phyloP scores from a whole-genome alignment of 1,284 basidiomycete species.

The Heimioporus retisporus region DNA sequence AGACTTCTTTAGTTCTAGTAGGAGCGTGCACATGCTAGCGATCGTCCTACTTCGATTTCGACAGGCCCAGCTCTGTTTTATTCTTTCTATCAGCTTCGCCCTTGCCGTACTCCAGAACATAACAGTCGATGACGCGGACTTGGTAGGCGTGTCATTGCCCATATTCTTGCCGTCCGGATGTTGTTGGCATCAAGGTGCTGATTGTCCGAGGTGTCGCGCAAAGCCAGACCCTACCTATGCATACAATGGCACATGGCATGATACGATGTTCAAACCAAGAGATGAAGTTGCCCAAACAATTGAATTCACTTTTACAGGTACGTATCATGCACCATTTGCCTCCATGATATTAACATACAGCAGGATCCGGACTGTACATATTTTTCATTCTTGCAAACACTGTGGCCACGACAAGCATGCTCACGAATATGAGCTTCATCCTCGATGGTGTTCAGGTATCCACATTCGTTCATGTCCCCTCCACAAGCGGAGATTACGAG shows the following conservation, averaged over 20 bases:
- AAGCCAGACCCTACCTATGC: conserved; percentile 10
- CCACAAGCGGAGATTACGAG: conserved; percentile 10
- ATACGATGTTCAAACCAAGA: neutral
- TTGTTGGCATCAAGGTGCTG: too few species aligned
- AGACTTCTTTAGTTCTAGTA: too few species aligned
- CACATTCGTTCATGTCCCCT: conserved; percentile 3
- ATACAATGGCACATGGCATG: conserved; percentile 31
- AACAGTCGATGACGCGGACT: too few species aligned
- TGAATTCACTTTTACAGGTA: conserved; percentile 25
- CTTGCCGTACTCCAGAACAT: too few species aligned
- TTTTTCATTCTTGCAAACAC: conserved; percentile 30
- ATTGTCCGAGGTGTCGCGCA: neutral
- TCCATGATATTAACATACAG: conserved; percentile 14
- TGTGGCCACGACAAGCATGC: neutral
- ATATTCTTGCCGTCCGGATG: too few species aligned
- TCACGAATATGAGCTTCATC: conserved; percentile 18
- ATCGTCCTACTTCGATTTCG: too few species aligned
- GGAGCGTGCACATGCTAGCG: too few species aligned
- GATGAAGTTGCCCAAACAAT: neutral
- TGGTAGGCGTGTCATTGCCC: too few species aligned
- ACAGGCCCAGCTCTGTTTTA: too few species aligned
- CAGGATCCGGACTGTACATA: conserved; percentile 18
- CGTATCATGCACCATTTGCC: neutral
- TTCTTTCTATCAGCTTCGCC: too few species aligned
- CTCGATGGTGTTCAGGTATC: conserved; percentile 14